phyloP scores from a whole-genome alignment of 768 basidiomycete species.

The Suillus weaverae region DNA sequence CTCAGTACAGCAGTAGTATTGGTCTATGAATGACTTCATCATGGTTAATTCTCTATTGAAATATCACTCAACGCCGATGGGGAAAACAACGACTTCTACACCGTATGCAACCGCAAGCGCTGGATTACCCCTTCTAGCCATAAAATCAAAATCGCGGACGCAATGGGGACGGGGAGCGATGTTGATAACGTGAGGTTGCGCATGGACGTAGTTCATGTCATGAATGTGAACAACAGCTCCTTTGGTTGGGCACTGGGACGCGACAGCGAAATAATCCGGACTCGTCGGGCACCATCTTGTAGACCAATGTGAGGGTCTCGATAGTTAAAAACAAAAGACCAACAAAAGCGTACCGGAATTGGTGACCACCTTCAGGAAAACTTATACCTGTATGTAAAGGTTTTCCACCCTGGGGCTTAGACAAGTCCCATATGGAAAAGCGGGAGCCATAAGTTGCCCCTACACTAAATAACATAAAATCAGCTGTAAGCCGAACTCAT shows the following conservation, averaged over 20 bases:
- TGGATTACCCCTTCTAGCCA: constrained; percentile 58
- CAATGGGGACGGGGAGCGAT: constrained; percentile 63
- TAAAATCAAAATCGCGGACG: constrained; percentile 77
- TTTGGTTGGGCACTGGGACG: constrained; percentile 53
- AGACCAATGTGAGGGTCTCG: constrained; percentile 6
- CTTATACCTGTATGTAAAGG: constrained; percentile 61
- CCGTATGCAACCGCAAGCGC: constrained; percentile 70
- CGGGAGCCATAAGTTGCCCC: constrained; percentile 73
- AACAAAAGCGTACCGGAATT: constrained; percentile 56
- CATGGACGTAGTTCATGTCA: constrained; percentile 62
- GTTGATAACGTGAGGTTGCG: constrained; percentile 59
- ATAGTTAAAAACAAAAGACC: neutral
- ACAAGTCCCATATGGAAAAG: constrained; percentile 78
- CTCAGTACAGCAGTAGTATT: neutral
- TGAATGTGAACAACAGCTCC: constrained; percentile 73
- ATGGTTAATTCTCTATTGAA: neutral
- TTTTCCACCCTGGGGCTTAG: constrained; percentile 70
- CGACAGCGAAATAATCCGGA: constrained; percentile 77
- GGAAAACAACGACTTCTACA: constrained; percentile 55
- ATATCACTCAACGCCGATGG: constrained; percentile 59
- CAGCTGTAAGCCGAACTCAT: neutral
- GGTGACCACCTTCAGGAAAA: constrained; percentile 65
- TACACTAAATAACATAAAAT: constrained; percentile 44
- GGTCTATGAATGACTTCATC: constrained; percentile 20
- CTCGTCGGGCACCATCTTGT: constrained; percentile 76